These are phyloP conservation scores for Capniomyces stellatus DNA, from an alignment of 371 early-diverging fungal genomes.

Conservation along the genomic window DNA sequence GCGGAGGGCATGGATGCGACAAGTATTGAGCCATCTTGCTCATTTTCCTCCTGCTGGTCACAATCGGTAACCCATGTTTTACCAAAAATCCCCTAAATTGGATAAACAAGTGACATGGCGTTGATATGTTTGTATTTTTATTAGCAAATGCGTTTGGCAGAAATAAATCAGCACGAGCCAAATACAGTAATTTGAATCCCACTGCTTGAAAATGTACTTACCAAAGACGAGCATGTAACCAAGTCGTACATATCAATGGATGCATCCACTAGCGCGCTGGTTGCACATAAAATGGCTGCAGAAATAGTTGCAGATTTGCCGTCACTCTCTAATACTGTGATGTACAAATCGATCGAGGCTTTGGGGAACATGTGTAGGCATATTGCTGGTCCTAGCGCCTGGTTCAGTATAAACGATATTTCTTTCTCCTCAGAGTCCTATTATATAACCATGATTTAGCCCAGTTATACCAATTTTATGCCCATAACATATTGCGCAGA, in stretches of 20 bases:
- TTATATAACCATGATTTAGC: no score
- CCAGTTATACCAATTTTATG: no score
- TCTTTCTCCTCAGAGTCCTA: constrained; percentile 72
- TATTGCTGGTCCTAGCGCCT: constrained; percentile 75
- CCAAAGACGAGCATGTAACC: constrained; percentile 55
- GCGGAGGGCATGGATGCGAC: constrained; percentile 77
- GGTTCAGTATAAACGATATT: constrained; percentile 45
- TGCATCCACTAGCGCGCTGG: constrained; percentile 77
- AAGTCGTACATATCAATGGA: constrained; percentile 87
- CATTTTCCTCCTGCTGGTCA: constrained; percentile 48
- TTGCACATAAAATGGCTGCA: constrained; percentile 72
- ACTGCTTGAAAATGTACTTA: constrained; percentile 2
- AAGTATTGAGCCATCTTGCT: constrained; percentile 41
- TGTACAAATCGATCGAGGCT: constrained; percentile 66
- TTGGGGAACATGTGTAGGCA: constrained; percentile 73
- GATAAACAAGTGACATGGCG: neutral
- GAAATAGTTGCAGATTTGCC: constrained; percentile 60
- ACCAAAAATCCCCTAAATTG: constrained; percentile 15
- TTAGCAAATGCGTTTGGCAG: neutral
- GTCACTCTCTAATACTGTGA: constrained; percentile 73
- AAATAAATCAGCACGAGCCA: no score
- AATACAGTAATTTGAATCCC: no score
- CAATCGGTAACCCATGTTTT: constrained; percentile 43
- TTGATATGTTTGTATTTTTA: neutral
- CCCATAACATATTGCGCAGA: no score